Evolutionary conservation across 257 asterid species (phyloP).

Genomic region (Parsonsia alboflavescens): DNA sequence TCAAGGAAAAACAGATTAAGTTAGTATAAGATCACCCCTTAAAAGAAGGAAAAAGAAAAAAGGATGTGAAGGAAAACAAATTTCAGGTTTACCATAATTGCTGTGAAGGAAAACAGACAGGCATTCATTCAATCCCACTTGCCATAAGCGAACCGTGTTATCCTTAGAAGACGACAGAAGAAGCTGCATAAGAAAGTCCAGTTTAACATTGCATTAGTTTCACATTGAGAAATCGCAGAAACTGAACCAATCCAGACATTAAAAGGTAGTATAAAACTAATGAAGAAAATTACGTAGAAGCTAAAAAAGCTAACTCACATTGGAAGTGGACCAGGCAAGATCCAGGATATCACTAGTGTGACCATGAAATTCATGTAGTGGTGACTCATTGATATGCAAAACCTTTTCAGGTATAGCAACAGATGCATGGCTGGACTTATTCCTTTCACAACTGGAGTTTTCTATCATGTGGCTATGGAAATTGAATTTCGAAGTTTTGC

Average conservation of each 20-base stretch:
- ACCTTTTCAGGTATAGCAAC: conserved; percentile 50
- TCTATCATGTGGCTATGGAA: conserved; percentile 13
- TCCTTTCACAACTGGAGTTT: conserved; percentile 10
- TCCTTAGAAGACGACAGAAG: conserved; percentile 75
- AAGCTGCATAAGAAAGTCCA: conserved; percentile 39
- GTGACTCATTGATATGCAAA: conserved; percentile 54
- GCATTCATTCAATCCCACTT: conserved; percentile 47
- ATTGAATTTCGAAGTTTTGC: conserved; percentile 18
- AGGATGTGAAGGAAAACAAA: neutral
- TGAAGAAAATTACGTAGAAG: neutral
- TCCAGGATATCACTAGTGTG: conserved; percentile 62
- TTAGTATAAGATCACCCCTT: neutral
- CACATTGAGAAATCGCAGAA: neutral
- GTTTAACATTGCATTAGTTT: conserved; percentile 10
- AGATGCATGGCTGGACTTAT: conserved; percentile 25
- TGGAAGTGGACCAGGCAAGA: conserved; percentile 81
- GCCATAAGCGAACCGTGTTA: conserved; percentile 72
- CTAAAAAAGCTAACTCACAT: conserved; percentile 38
- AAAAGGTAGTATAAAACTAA: neutral
- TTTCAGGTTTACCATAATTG: conserved; percentile 49
- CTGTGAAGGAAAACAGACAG: conserved; percentile 60
- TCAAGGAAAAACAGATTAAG: conserved; percentile 8
- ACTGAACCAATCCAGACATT: neutral
- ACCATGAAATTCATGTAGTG: conserved; percentile 48
- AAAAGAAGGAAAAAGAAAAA: neutral